A percentile compares a stretch with the other conserved stretches of the same genome.
phyloP scores from a whole-genome alignment of 805 yeast species.

The Candida montana region DNA sequence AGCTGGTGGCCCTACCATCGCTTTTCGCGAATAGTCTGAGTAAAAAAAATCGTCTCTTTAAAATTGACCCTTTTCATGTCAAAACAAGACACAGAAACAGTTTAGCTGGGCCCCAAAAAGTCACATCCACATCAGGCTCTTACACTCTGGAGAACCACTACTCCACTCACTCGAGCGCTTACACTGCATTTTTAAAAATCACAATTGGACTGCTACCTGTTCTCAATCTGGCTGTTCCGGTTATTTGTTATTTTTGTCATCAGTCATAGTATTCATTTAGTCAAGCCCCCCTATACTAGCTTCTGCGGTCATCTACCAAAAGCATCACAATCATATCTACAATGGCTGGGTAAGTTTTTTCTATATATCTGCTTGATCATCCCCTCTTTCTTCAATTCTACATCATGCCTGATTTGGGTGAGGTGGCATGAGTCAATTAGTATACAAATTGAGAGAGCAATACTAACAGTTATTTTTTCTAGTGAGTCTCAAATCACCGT shows the following conservation, averaged over 20 bases:
- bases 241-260: slow-evolving; percentile 1
- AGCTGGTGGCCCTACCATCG: not conserved
- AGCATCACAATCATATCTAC: not conserved
- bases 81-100: not conserved
- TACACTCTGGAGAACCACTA: not conserved
- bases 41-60: not conserved
- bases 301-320: too few relatives aligned
- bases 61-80: not conserved
- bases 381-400: too few relatives aligned
- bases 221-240: not conserved
- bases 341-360: slow-evolving; percentile 5
- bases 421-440: not conserved
- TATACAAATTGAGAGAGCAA: not conserved
- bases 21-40: not conserved
- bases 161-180: not conserved
- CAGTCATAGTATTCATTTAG: not conserved
- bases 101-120: not conserved
- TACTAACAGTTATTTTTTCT: slow-evolving; percentile 10
- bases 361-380: too few relatives aligned
- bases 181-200: not conserved
- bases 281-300: not conserved
- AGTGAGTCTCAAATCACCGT: slow-evolving; percentile 33
- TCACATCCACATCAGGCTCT: not conserved
- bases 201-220: not conserved
- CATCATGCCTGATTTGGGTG: too few relatives aligned